Conservation (phyloP, 345 rosid genomes). For the Ceriops zippeliana region DNA sequence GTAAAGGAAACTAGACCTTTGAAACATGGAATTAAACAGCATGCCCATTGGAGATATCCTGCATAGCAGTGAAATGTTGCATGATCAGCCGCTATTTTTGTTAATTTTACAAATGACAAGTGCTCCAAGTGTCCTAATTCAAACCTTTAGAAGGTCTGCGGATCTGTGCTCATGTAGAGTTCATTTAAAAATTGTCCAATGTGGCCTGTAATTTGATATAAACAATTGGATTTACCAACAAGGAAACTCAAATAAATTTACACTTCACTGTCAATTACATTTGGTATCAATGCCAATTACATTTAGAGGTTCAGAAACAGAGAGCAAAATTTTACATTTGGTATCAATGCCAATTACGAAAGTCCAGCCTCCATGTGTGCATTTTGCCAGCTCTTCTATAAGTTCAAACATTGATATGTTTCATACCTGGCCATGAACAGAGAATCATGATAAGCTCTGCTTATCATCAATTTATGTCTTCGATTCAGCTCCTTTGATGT, state of each 20-base stretch:
- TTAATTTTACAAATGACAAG: neutral
- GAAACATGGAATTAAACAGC: conserved; percentile 90
- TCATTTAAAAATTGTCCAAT: neutral
- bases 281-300: neutral
- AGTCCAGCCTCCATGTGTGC: neutral
- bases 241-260: too few species aligned
- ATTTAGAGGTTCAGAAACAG: neutral
- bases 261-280: neutral
- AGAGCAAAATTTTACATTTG: neutral
- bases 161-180: neutral
- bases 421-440: conserved; percentile 91
- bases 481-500: conserved; percentile 67
- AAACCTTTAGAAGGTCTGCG: neutral
- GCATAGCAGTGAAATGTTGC: conserved; percentile 19
- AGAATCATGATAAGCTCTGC: conserved; percentile 98
- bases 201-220: neutral
- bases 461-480: conserved; percentile 74
- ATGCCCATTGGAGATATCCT: conserved; percentile 97
- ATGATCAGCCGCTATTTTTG: conserved; percentile 6
- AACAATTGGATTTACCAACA: neutral
- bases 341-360: neutral
- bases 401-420: too few species aligned
- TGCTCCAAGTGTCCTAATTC: neutral
- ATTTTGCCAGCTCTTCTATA: neutral
- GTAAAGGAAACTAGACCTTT: conserved; percentile 51